phyloP scores from a whole-genome alignment of 2,329 filamentous ascomycete species.

The Fusarium ambrosium region DNA sequence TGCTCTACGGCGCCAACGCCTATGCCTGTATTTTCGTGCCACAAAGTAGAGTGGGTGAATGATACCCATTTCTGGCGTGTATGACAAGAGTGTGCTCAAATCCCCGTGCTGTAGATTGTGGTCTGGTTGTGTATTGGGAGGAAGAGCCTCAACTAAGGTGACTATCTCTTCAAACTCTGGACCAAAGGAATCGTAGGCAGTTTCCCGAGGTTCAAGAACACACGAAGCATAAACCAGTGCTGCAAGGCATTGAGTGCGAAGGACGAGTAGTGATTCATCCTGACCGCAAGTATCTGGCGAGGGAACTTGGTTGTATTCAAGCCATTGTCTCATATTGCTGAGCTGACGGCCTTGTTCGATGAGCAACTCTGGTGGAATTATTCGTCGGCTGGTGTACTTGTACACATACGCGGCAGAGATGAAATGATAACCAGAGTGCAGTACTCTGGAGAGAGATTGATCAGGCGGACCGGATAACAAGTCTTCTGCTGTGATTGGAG shows the following conservation, averaged over 20 bases:
- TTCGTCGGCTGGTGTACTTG: conserved; percentile 30
- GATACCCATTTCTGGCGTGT: conserved; percentile 22
- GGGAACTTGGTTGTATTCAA: conserved; percentile 7
- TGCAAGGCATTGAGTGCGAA: conserved; percentile 34
- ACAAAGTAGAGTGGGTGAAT: neutral
- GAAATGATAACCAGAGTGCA: conserved; percentile 36
- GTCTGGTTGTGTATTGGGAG: neutral
- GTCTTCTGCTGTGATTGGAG: neutral
- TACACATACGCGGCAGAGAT: conserved; percentile 18
- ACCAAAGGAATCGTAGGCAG: conserved; percentile 24
- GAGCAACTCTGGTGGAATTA: conserved; percentile 31
- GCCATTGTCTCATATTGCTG: conserved; percentile 31
- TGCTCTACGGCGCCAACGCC: conserved; percentile 30
- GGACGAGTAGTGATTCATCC: conserved; percentile 22
- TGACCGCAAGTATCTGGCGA: neutral
- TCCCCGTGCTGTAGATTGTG: accelerated
- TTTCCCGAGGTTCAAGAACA: conserved; percentile 33
- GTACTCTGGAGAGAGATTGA: conserved; percentile 1
- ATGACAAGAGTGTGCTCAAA: neutral
- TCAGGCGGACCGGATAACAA: conserved; percentile 16
- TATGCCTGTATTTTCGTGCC: conserved; percentile 25
- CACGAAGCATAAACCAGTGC: conserved; percentile 19
- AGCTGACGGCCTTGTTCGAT: conserved; percentile 41
- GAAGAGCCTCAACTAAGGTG: neutral
- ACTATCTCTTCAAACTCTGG: conserved; percentile 40